These are phyloP conservation scores for Talinum fruticosum DNA, from an alignment of 148 eudicot species.

Conservation along the genomic window DNA sequence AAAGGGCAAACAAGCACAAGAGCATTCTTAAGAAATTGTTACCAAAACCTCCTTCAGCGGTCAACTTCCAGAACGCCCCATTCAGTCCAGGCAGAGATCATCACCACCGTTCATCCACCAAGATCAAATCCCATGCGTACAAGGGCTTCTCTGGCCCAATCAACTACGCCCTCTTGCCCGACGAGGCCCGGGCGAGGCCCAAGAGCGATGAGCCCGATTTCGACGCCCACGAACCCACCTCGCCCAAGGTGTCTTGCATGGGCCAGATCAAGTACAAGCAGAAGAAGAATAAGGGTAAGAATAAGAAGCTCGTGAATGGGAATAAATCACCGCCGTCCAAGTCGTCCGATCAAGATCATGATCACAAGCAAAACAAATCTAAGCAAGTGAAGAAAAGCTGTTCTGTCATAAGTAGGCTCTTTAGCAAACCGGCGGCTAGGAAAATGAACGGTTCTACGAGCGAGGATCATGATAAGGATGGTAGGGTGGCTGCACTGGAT, in stretches of 20 bases:
- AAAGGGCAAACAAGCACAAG: slow-evolving; percentile 33
- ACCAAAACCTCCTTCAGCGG: slow-evolving; percentile 52
- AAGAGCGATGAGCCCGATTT: slow-evolving; percentile 14
- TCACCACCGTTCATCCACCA: slow-evolving; percentile 28
- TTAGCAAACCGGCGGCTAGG: slow-evolving; percentile 5
- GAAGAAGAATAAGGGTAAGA: slow-evolving; percentile 43
- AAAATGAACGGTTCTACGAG: neutral
- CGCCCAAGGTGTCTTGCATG: slow-evolving; percentile 88
- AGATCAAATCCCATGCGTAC: slow-evolving; percentile 27
- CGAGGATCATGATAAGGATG: slow-evolving; percentile 4
- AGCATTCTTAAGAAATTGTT: slow-evolving; percentile 54
- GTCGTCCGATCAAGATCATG: neutral
- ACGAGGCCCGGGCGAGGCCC: slow-evolving; percentile 51
- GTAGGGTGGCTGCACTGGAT: slow-evolving; percentile 6
- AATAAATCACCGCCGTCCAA: neutral
- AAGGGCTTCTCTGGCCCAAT: slow-evolving; percentile 59
- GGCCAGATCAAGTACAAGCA: slow-evolving; percentile 78
- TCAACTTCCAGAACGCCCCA: slow-evolving; percentile 50
- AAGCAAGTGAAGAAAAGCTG: slow-evolving; percentile 4
- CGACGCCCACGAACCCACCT: slow-evolving; percentile 57
- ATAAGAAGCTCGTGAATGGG: slow-evolving; percentile 18
- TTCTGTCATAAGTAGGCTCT: slow-evolving; percentile 7
- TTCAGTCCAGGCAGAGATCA: slow-evolving; percentile 56
- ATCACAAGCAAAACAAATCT: neutral
- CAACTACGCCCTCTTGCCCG: slow-evolving; percentile 42